Conservation (phyloP, 129 eudicot species). For the Centella asiatica region DNA sequence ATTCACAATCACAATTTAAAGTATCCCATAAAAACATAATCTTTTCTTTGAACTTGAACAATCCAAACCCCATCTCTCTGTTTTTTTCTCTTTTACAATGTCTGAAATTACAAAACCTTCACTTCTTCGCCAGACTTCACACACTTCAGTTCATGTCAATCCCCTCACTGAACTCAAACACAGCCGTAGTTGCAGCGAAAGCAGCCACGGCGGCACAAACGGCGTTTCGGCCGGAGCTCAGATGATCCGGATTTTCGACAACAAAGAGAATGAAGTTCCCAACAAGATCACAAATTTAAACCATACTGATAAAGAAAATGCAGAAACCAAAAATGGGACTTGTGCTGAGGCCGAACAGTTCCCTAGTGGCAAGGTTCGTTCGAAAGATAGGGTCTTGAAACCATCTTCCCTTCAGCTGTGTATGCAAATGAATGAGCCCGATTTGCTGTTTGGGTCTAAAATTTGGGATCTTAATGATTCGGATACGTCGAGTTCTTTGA, state of each 20-base stretch:
- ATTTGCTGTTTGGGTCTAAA: constrained; percentile 36
- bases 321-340: constrained; percentile 12
- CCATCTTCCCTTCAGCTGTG: constrained; percentile 85
- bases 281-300: constrained; percentile 10
- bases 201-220: constrained; percentile 6
- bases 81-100: constrained; percentile 29
- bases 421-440: constrained; percentile 64
- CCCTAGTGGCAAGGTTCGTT: constrained; percentile 25
- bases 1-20: too few relatives aligned
- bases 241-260: constrained; percentile 19
- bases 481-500: constrained; percentile 43
- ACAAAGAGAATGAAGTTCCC: constrained; percentile 44
- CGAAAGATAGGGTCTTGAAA: constrained; percentile 51
- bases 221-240: constrained; percentile 16
- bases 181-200: constrained; percentile 34
- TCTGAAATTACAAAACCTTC: constrained; percentile 31
- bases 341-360: constrained; percentile 21
- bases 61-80: not conserved
- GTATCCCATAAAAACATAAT: too few relatives aligned
- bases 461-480: constrained; percentile 43
- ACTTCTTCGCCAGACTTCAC: constrained; percentile 28
- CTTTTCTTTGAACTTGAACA: too few relatives aligned
- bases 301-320: constrained; percentile 32
- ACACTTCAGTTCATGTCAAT: constrained; percentile 32
- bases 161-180: constrained; percentile 60